phyloP scores from a whole-genome alignment of 2,329 filamentous ascomycete species.

The Coniella vitis region DNA sequence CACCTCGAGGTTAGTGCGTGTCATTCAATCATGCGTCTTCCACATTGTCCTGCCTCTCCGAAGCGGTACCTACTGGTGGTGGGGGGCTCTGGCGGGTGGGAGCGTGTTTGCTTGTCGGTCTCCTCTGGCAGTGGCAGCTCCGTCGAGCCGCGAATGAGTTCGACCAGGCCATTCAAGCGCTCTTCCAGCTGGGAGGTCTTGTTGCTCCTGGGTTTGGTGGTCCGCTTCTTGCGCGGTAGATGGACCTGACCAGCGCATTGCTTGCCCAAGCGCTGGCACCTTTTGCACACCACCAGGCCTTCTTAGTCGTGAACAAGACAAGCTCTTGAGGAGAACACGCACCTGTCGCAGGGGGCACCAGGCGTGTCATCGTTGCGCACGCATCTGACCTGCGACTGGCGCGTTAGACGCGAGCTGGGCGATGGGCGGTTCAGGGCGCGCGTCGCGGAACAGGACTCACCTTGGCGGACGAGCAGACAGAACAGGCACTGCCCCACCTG shows the following conservation, averaged over 20 bases:
- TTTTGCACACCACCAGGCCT: constrained; percentile 19
- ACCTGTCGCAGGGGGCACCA: constrained; percentile 24
- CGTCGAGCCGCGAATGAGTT: constrained; percentile 37
- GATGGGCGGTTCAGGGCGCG: too few species aligned
- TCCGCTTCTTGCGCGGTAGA: constrained; percentile 44
- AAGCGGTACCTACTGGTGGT: constrained; percentile 5
- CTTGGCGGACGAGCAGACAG: constrained; percentile 13
- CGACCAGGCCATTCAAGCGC: constrained; percentile 41
- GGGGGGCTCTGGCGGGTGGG: background rate
- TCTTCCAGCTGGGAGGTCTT: constrained; percentile 44
- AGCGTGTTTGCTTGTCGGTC: background rate
- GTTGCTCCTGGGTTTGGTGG: constrained; percentile 37
- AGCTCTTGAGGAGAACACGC: background rate
- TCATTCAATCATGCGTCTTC: too few species aligned
- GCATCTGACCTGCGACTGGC: constrained; percentile 11
- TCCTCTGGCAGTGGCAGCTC: constrained; percentile 23
- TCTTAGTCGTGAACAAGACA: background rate
- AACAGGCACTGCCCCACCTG: constrained; percentile 15
- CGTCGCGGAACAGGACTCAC: too few species aligned
- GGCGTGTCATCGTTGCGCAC: constrained; percentile 1
- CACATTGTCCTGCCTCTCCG: too few species aligned
- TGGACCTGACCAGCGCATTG: constrained; percentile 41
- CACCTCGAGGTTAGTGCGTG: background rate
- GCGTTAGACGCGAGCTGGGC: too few species aligned
- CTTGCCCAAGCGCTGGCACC: constrained; percentile 42